Base-by-base conservation (phyloP, 2,329 filamentous ascomycete species). In the Lecanicillium sp. region DNA sequence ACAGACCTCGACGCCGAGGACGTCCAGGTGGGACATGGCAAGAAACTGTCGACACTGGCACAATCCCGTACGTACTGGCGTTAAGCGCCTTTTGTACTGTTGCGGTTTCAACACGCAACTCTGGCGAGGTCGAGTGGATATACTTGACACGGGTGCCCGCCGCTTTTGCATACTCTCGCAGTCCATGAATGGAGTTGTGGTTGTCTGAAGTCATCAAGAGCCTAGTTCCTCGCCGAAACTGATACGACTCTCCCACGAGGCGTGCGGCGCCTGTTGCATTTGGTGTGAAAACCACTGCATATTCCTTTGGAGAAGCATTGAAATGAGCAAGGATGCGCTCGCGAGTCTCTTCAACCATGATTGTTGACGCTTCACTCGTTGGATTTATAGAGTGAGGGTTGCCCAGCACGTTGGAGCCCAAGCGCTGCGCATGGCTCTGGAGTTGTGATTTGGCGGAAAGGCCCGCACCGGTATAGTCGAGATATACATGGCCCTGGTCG, bases 351-450 rank as follows among this genome's bases (percentile, higher is more conserved):
- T 62, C 56, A 6, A 65, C 49, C 4, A 57, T 47, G 8, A 45
- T 44, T 1, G 60, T 66, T 11, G 61, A 52, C 0, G 53, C 52
- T 31, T 50, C 52, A 36, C 57, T 61, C 2, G 62, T 59, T 1
- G 62, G 61, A 44, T 58, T 65, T 27, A 44, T 41, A 5, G 61
- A 64, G 50, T 66, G 63, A 2, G 63, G 63, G 49, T 66, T 66
- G 40, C 63, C 63, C 17, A 56, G 60, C 15, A 62, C 42, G 3
- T 44, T 46, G n/a, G 36, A 33, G 8, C 47, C 38, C 4, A 62
- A 46, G 1, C 61, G 59, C 15, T 44, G 41, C 7, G 51, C 45
- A 37, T 64, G 60, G 1, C 56, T 55, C 3, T 39, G 43, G 33
- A 55, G 43, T 45, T 66, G 63, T 2, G 52, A 37, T 2, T 47